These are phyloP conservation scores for Pseudonectria foliicola DNA, from an alignment of 2,329 filamentous ascomycete genomes.

Conservation along the genomic window DNA sequence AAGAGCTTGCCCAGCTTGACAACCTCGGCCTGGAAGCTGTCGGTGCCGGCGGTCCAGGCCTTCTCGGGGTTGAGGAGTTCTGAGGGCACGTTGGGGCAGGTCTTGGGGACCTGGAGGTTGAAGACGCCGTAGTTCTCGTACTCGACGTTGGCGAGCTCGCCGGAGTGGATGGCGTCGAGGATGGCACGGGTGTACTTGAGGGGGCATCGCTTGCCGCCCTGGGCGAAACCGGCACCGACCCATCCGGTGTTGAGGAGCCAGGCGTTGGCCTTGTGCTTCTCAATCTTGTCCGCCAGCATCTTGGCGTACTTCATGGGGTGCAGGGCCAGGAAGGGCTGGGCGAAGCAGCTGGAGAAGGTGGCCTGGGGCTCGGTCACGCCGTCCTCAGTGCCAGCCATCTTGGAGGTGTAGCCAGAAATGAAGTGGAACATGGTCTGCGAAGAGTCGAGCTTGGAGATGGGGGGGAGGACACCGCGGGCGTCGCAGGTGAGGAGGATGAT, in stretches of 20 bases:
- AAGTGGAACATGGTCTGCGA: conserved; percentile 99
- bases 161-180: conserved; percentile 94
- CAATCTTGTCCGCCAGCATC: conserved; percentile 98
- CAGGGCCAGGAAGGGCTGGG: conserved; percentile 95
- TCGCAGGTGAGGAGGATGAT: conserved; percentile 98
- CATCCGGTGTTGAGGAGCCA: conserved; percentile 99
- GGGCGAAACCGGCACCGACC: conserved; percentile 85
- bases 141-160: conserved; percentile 85
- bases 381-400: conserved; percentile 99
- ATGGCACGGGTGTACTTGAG: conserved; percentile 99
- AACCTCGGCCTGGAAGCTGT: conserved; percentile 81
- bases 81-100: conserved; percentile 78
- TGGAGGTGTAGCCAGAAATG: conserved; percentile 98
- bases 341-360: conserved; percentile 98
- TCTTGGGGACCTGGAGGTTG: conserved; percentile 92
- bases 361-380: conserved; percentile 95
- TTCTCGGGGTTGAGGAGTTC: conserved; percentile 93
- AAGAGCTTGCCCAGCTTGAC: conserved; percentile 86
- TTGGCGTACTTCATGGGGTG: conserved; percentile 98
- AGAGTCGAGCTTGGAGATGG: conserved; percentile 92
- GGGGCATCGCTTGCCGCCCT: conserved; percentile 92
- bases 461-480: conserved; percentile 91
- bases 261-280: conserved; percentile 87
- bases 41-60: conserved; percentile 77
- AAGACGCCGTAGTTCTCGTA: conserved; percentile 96